Evolutionary conservation across 2,329 filamentous ascomycete genomes (phyloP).

Genomic region (Cytospora leucostoma): DNA sequence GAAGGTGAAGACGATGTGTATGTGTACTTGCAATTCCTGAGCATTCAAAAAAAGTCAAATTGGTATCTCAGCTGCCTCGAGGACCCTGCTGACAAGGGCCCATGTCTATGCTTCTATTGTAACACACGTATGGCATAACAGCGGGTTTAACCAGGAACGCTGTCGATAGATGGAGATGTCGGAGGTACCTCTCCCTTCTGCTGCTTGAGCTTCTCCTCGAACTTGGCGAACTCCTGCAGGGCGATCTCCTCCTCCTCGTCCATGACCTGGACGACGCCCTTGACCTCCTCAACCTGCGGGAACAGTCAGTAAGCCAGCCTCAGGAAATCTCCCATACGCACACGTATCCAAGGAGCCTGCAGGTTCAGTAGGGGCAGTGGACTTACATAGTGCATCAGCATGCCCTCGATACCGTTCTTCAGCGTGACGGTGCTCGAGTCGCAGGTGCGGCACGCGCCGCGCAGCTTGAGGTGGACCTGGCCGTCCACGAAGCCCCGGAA

Average conservation of each 20-base stretch:
- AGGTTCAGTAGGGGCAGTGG: background rate
- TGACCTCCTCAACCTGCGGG: conserved; percentile 88
- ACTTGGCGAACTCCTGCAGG: conserved; percentile 85
- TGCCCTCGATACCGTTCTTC: conserved; percentile 97
- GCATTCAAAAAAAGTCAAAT: background rate
- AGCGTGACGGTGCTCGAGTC: conserved; percentile 96
- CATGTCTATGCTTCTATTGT: background rate
- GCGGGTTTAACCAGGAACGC: conserved; percentile 39
- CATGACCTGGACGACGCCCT: conserved; percentile 86
- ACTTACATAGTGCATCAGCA: conserved; percentile 94
- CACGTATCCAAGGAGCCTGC: background rate
- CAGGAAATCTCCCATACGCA: too few species aligned
- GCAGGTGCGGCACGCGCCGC: conserved; percentile 92
- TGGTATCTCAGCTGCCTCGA: background rate
- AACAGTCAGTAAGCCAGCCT: conserved; percentile 33
- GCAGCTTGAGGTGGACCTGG: conserved; percentile 80
- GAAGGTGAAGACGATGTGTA: too few species aligned
- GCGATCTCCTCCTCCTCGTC: conserved; percentile 92
- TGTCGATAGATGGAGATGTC: conserved; percentile 41
- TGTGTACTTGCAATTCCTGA: too few species aligned
- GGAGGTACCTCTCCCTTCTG: conserved; percentile 50
- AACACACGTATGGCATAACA: background rate
- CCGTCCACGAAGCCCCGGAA: conserved; percentile 88
- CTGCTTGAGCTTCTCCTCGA: conserved; percentile 77
- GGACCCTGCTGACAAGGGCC: background rate